Evolutionary conservation across 306 rosid genomes (phyloP), one percentile per base, ranked within the genome.

Genomic region (Dicorynia guianensis): DNA sequence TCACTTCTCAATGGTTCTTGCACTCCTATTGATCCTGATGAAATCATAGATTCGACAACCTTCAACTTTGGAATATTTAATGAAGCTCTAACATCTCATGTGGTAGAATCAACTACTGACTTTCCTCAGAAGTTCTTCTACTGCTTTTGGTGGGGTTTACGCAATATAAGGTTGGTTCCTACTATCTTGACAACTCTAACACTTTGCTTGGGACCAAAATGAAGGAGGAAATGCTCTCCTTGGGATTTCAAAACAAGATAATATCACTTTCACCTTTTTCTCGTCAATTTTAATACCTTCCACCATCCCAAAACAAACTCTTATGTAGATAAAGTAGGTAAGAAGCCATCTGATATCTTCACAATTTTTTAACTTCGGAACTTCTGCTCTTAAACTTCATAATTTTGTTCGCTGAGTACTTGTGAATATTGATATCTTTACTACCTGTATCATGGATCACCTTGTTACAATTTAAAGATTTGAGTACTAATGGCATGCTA

Each of bases 61-160:
- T 91, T 87, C 80, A 67, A 94, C 76, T 92, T 81, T 44, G 98
- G 98, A 19, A 94, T 94, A 43, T 94, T 48, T 43, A 2, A 12
- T 0, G 90, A 87, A 9, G 97, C 92, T 73, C 88, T 91, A 13
- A 17, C 30, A 75, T 72, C 79, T 42, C 67, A 49, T 7, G 82
- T 94, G 63, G 80, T 85, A n/a, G 79, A 79, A 42, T 64, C 77
- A 7, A 35, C 7, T 0, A 20, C 42, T 3, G 48, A 58, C 77
- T 92, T 91, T 79, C 76, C 62, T 13, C 59, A 67, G 18, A 94
- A 92, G 71, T 83, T 94, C 73, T 85, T 80, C 63, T 92, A 81
- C 84, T 92, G 95, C 81, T 94, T 94, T 69, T 94, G 98, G 96
- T 94, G 98, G 98, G 98, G 97, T 79, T 84, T 94, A 54, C 89